Evolutionary conservation across 23 red algal species (phyloP).

Genomic region (Chondrus crispus): DNA sequence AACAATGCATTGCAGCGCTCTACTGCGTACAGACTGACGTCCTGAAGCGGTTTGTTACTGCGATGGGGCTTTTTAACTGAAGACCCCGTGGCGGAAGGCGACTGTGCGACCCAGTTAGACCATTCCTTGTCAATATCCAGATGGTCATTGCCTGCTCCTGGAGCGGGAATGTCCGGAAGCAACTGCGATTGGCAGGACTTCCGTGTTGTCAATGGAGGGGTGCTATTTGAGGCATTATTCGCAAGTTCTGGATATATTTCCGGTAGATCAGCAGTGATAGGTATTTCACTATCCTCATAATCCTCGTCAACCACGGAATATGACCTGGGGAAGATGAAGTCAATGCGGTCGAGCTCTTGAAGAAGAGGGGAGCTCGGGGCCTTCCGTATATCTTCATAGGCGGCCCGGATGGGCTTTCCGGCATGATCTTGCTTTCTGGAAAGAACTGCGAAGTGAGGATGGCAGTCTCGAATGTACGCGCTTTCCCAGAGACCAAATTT

Average conservation of each 20-base stretch:
- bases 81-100: not conserved
- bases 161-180: not conserved
- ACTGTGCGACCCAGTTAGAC: not conserved
- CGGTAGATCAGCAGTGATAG: not conserved
- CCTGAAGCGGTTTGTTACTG: not conserved
- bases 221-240: not conserved
- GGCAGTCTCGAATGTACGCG: not conserved
- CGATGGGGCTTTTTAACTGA: not conserved
- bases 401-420: not conserved
- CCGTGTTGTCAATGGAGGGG: too few relatives aligned
- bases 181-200: not conserved
- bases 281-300: not conserved
- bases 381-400: constrained; percentile 32
- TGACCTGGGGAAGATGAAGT: not conserved
- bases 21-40: not conserved
- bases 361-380: not conserved
- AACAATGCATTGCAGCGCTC: not conserved
- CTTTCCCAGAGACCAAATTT: constrained; percentile 31
- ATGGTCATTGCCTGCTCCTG: not conserved
- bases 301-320: constrained; percentile 2
- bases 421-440: not conserved
- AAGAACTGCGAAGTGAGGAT: not conserved
- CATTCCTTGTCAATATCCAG: not conserved
- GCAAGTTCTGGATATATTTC: not conserved
- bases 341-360: constrained; percentile 19